Percentiles rank a stretch among this genome's conserved stretches.
Conservation (phyloP, 176 grass and related monocot genomes). For the Bromus sterilis region DNA sequence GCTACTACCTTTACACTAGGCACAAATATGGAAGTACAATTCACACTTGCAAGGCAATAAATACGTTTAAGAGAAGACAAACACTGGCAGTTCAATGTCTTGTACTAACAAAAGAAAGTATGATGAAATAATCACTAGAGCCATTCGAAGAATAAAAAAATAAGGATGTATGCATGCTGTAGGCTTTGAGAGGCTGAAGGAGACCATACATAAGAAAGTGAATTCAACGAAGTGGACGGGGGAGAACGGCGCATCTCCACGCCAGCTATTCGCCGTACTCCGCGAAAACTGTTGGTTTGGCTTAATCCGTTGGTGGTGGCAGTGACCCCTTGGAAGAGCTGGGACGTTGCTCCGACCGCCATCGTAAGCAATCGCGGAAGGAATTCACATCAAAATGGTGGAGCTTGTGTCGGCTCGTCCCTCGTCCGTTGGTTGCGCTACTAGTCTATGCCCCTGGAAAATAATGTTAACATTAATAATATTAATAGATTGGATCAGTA, state of each 20-base stretch:
- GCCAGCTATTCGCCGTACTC: conserved; percentile 17
- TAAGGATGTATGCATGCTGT: not conserved
- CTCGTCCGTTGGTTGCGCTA: not conserved
- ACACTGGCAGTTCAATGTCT: not conserved
- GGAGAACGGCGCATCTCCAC: conserved; percentile 48
- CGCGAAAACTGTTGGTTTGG: conserved; percentile 32
- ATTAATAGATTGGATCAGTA: too few species aligned
- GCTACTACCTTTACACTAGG: not conserved
- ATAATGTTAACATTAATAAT: not conserved
- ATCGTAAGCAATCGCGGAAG: conserved; percentile 32
- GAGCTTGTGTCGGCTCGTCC: not conserved
- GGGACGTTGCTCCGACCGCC: conserved; percentile 60
- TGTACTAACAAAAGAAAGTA: not conserved
- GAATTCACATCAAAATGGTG: conserved; percentile 7
- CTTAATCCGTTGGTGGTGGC: conserved; percentile 28
- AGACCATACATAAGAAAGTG: conserved; percentile 40
- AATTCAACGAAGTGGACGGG: conserved; percentile 40
- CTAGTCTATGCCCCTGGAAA: conserved; percentile 12
- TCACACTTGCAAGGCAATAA: not conserved
- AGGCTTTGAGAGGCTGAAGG: not conserved
- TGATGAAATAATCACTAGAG: not conserved
- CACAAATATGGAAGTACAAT: not conserved
- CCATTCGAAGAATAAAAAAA: not conserved
- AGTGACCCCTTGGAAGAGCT: conserved; percentile 55
- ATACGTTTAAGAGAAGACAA: not conserved